Percentiles rank a stretch among this genome's conserved stretches.
Evolutionary conservation across 805 yeast species (phyloP).

Genomic region (Lachancea nothofagi): DNA sequence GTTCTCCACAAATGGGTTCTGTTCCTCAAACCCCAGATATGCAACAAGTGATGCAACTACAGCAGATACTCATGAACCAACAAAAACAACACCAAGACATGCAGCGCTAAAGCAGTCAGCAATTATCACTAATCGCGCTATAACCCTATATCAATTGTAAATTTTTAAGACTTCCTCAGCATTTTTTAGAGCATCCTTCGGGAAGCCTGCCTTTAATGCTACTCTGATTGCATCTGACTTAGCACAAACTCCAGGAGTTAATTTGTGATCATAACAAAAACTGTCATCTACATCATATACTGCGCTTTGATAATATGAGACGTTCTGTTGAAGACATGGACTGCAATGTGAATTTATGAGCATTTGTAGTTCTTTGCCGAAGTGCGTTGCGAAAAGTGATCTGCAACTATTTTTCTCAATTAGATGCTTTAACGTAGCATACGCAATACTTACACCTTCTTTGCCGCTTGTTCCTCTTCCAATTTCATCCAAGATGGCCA

Average conservation of each 20-base stretch:
- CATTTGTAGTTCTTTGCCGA: slow-evolving; percentile 48
- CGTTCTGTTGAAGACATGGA: slow-evolving; percentile 15
- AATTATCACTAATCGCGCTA: slow-evolving; percentile 17
- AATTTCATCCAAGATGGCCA: slow-evolving; percentile 80
- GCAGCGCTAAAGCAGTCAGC: slow-evolving; percentile 15
- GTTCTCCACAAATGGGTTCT: not conserved
- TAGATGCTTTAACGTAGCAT: slow-evolving; percentile 60
- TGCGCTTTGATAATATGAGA: slow-evolving; percentile 22
- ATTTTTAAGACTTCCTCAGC: slow-evolving; percentile 36
- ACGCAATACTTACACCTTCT: slow-evolving; percentile 85
- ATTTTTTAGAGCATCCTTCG: slow-evolving; percentile 46
- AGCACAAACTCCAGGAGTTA: slow-evolving; percentile 62
- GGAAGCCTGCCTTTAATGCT: slow-evolving; percentile 77
- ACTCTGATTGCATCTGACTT: slow-evolving; percentile 73
- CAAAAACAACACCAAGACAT: slow-evolving; percentile 14
- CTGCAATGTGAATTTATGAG: slow-evolving; percentile 35
- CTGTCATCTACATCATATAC: slow-evolving; percentile 26
- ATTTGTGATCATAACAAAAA: slow-evolving; percentile 44
- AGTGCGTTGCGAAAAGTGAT: slow-evolving; percentile 87
- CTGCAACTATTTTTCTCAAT: slow-evolving; percentile 53
- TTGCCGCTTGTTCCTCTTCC: slow-evolving; percentile 85
- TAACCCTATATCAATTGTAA: slow-evolving; percentile 1
- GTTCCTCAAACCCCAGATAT: slow-evolving; percentile 3
- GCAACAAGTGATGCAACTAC: slow-evolving; percentile 8
- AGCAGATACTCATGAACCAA: slow-evolving; percentile 11